Evolutionary conservation across 2,329 filamentous ascomycete species (phyloP).

Genomic region (Penicillium freii): DNA sequence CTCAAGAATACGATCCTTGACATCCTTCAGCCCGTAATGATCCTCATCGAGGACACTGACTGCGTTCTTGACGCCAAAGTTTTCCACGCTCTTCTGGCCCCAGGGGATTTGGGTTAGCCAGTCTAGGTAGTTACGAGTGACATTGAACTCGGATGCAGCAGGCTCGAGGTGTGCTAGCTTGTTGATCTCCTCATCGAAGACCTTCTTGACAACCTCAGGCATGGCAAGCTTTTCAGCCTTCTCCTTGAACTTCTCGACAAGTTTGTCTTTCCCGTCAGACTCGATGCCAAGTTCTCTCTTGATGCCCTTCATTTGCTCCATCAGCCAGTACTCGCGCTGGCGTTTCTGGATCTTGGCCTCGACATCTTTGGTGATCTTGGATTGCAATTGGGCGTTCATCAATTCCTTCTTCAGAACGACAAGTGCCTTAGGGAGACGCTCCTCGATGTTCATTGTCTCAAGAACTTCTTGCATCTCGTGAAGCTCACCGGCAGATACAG

Average conservation of each 20-base stretch:
- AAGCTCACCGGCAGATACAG: slow-evolving; percentile 90
- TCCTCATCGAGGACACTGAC: slow-evolving; percentile 91
- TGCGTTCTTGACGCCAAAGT: slow-evolving; percentile 91
- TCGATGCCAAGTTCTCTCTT: slow-evolving; percentile 92
- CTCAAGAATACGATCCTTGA: slow-evolving; percentile 96
- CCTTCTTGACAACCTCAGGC: slow-evolving; percentile 94
- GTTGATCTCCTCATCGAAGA: slow-evolving; percentile 97
- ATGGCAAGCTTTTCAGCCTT: slow-evolving; percentile 92
- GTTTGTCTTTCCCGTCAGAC: slow-evolving; percentile 95
- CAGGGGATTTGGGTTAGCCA: slow-evolving; percentile 98
- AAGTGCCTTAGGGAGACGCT: slow-evolving; percentile 85
- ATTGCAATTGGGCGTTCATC: slow-evolving; percentile 95
- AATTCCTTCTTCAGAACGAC: slow-evolving; percentile 95
- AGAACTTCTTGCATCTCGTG: slow-evolving; percentile 90
- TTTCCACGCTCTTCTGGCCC: slow-evolving; percentile 92
- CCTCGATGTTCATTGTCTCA: slow-evolving; percentile 83
- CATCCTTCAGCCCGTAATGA: slow-evolving; percentile 94
- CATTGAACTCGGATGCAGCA: slow-evolving; percentile 96
- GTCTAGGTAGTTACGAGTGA: slow-evolving; percentile 95
- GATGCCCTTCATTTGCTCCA: slow-evolving; percentile 99
- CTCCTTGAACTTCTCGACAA: slow-evolving; percentile 96
- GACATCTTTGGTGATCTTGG: slow-evolving; percentile 96
- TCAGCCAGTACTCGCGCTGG: slow-evolving; percentile 95
- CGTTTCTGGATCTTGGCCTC: slow-evolving; percentile 96
- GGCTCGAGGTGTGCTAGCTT: slow-evolving; percentile 94